Evolutionary conservation across 192 early-diverging fungal species (phyloP).

Genomic region (Dimargaris xerosporica): DNA sequence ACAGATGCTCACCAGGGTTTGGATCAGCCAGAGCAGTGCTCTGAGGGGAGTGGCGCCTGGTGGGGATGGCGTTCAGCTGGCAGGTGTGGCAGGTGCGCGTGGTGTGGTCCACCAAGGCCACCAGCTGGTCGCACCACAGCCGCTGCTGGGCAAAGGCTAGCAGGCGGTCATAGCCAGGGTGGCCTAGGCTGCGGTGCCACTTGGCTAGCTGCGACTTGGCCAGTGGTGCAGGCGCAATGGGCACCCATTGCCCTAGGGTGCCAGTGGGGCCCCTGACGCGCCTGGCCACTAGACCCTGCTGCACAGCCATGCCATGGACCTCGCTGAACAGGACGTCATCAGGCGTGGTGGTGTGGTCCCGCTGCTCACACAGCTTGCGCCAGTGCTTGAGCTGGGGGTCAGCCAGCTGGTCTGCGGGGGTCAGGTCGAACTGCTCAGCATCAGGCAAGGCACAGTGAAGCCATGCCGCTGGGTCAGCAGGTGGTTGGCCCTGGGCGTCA

Average conservation of each 20-base stretch:
- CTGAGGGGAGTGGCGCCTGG: neutral
- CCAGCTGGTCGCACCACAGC: neutral
- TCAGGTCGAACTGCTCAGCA: neutral
- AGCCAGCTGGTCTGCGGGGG: neutral
- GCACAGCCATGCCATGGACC: neutral
- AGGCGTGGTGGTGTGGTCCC: neutral
- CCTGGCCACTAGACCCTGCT: too few relatives aligned
- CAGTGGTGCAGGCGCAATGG: neutral
- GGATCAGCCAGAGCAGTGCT: conserved; percentile 10
- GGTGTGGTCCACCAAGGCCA: neutral
- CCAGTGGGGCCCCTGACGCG: neutral
- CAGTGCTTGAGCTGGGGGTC: neutral
- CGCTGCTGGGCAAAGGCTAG: neutral
- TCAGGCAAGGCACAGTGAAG: neutral
- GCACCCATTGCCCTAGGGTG: neutral
- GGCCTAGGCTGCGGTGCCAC: neutral
- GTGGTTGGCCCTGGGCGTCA: too few relatives aligned
- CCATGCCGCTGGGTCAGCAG: too few relatives aligned
- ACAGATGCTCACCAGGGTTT: conserved; percentile 13
- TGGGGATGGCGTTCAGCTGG: conserved; percentile 13
- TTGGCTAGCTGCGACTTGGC: neutral
- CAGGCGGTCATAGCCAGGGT: neutral
- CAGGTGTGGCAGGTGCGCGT: conserved; percentile 5
- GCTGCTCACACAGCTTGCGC: neutral
- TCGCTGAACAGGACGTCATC: conserved; percentile 7